Percentiles rank a stretch among this genome's conserved stretches.
These are phyloP conservation scores for Acacia crassicarpa DNA, from an alignment of 306 rosid genomes.

Conservation along the genomic window DNA sequence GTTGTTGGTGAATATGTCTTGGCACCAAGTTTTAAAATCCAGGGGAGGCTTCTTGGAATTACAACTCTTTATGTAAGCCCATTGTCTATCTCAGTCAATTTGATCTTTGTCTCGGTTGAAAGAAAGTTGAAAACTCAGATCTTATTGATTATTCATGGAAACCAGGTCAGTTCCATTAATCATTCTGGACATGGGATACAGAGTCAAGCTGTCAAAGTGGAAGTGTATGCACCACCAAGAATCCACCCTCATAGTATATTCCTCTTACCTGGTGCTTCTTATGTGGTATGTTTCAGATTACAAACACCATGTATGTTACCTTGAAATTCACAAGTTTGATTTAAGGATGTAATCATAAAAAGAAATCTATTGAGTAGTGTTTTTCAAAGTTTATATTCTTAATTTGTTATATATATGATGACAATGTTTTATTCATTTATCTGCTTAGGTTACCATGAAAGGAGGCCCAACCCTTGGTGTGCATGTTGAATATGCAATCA, in stretches of 20 bases:
- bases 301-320: conserved; percentile 13
- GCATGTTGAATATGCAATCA: conserved; percentile 67
- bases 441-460: conserved; percentile 59
- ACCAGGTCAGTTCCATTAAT: conserved; percentile 72
- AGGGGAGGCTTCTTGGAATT: conserved; percentile 72
- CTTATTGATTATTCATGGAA: conserved; percentile 40
- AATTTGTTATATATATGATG: conserved; percentile 25
- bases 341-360: conserved; percentile 17
- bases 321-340: conserved; percentile 1
- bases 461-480: conserved; percentile 86
- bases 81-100: conserved; percentile 18
- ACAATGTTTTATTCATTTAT: conserved; percentile 21
- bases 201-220: conserved; percentile 77
- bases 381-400: neutral
- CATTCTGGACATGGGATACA: conserved; percentile 65
- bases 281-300: conserved; percentile 58
- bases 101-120: conserved; percentile 15
- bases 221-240: conserved; percentile 84
- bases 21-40: conserved; percentile 61
- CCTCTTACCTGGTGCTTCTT: conserved; percentile 87
- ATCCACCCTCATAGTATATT: conserved; percentile 67
- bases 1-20: conserved; percentile 44
- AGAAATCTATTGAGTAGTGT: neutral
- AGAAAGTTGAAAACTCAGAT: conserved; percentile 21
- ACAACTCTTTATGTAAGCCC: conserved; percentile 79